Percentiles rank a stretch among this genome's conserved stretches.
These are phyloP conservation scores for Physcomitrium patens DNA, from an alignment of 225 moss, liverwort and hornwort genomes.

Conservation along the genomic window DNA sequence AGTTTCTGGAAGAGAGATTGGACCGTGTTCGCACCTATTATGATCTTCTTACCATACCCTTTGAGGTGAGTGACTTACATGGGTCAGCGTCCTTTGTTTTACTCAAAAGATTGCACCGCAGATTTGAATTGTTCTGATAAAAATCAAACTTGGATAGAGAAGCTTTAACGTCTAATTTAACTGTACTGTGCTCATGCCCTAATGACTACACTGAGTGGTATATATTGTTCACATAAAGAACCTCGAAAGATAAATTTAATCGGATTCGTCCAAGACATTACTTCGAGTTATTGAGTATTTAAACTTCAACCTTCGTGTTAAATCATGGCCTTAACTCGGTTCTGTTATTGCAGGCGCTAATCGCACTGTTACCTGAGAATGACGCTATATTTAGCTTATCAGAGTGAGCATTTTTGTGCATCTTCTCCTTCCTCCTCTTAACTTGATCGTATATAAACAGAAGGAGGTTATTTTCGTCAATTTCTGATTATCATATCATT, in stretches of 20 bases:
- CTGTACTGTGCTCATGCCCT: neutral
- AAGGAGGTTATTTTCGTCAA: constrained; percentile 9
- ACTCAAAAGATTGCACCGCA: no score
- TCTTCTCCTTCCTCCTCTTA: neutral
- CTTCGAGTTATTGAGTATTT: neutral
- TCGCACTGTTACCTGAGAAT: constrained; percentile 52
- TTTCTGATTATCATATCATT: constrained; percentile 1
- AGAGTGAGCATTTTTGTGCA: constrained; percentile 36
- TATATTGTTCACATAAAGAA: neutral
- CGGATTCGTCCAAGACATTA: neutral
- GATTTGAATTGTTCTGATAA: no score
- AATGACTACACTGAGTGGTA: neutral
- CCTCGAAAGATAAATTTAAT: neutral
- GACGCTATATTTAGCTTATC: constrained; percentile 53
- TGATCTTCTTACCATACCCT: constrained; percentile 85
- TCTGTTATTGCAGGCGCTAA: constrained; percentile 46
- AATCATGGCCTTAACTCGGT: neutral
- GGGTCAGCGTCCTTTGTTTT: neutral
- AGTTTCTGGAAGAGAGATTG: constrained; percentile 73
- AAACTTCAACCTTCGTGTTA: neutral
- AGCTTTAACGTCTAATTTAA: neutral
- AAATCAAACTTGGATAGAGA: no score
- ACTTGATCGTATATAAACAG: neutral
- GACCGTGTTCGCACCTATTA: constrained; percentile 88
- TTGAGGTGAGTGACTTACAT: constrained; percentile 53